Evolutionary conservation across 2,329 filamentous ascomycete species (phyloP).

Genomic region (Xylaria sp.): DNA sequence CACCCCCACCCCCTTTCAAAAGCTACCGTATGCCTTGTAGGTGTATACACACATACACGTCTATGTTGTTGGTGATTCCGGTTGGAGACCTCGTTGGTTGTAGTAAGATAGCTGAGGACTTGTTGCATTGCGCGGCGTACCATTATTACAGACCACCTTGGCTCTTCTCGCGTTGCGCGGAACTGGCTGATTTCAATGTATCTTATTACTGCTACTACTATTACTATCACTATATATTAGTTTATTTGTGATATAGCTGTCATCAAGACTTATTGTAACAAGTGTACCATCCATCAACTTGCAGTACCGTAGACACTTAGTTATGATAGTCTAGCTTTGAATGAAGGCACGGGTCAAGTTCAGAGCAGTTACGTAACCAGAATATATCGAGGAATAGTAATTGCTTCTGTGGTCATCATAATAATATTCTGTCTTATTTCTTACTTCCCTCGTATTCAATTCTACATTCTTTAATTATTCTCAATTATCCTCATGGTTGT

Average conservation of each 20-base stretch:
- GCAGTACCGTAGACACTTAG: not conserved
- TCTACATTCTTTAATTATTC: not conserved
- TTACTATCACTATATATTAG: too few relatives aligned
- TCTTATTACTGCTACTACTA: not conserved
- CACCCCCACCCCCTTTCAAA: too few relatives aligned
- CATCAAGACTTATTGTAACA: not conserved
- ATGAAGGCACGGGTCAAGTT: too few relatives aligned
- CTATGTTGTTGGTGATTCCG: constrained; percentile 1
- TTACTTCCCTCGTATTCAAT: not conserved
- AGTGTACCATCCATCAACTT: not conserved
- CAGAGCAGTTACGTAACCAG: not conserved
- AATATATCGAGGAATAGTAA: not conserved
- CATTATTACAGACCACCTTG: constrained; percentile 15
- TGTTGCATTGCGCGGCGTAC: constrained; percentile 29
- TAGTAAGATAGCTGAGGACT: constrained; percentile 3
- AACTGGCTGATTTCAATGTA: not conserved
- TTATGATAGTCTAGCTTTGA: too few relatives aligned
- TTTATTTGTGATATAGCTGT: not conserved
- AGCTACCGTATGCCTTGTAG: too few relatives aligned
- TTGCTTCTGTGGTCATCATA: not conserved
- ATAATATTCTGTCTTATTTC: not conserved
- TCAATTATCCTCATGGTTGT: not conserved
- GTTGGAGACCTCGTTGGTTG: not conserved
- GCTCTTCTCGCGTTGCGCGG: not conserved
- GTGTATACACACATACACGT: constrained; percentile 27